Percentiles rank a stretch among this genome's conserved stretches.
Conservation (phyloP, 1,139 yeast genomes). For the Petasospora rhodanensis region DNA sequence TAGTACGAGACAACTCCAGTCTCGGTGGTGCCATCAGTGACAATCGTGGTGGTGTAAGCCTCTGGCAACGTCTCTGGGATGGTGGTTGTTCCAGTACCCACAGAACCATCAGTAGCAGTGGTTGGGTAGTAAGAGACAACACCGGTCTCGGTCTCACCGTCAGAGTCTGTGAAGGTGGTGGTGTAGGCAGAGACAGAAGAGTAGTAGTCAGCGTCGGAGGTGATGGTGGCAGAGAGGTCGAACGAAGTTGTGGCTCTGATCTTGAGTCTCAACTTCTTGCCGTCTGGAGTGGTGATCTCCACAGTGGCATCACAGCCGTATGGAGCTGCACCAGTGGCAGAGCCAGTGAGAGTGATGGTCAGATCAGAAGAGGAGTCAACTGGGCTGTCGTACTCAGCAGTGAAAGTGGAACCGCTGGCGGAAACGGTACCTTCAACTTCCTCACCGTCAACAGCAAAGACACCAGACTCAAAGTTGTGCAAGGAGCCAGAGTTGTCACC, state of each 20-base stretch:
- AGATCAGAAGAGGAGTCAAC: constrained; percentile 2
- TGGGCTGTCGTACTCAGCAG: constrained; percentile 4
- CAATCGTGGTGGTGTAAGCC: no score
- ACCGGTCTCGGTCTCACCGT: neutral
- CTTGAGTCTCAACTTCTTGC: constrained; percentile 1
- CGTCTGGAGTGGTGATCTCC: neutral
- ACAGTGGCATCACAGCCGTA: constrained; percentile 4
- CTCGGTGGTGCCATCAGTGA: neutral
- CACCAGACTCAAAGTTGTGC: neutral
- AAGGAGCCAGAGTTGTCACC: neutral
- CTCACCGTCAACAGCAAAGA: constrained; percentile 1
- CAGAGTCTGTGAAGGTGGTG: neutral
- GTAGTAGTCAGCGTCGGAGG: neutral
- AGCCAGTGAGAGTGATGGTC: constrained; percentile 1
- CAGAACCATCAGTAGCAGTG: neutral
- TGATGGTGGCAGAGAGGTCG: constrained; percentile 5
- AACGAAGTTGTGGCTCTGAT: constrained; percentile 4
- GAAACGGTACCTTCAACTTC: constrained; percentile 2
- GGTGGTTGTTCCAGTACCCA: no score
- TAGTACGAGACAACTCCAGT: neutral
- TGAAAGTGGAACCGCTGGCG: constrained; percentile 3
- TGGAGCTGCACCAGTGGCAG: constrained; percentile 4
- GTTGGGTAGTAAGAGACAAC: neutral
- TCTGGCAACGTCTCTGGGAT: no score
- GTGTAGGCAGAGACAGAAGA: neutral